Conservation (phyloP, 2,329 filamentous ascomycete species). For the Talaromyces amestolkiae region DNA sequence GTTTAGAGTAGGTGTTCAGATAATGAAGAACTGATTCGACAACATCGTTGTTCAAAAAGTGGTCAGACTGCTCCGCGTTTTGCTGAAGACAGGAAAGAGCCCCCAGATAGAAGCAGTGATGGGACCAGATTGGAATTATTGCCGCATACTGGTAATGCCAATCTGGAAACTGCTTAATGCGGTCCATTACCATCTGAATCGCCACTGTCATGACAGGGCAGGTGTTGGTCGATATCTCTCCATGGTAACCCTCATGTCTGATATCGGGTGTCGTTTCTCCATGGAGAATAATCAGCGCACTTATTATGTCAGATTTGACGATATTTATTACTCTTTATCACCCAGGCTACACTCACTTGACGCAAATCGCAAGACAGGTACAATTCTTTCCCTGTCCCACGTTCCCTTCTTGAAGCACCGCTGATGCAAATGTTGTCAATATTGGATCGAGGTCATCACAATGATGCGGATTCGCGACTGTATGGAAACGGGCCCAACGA, state of each 20-base stretch:
- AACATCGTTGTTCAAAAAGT: not conserved
- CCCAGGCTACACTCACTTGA: not conserved
- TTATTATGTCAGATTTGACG: not conserved
- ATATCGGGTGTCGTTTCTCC: not conserved
- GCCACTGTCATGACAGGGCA: not conserved
- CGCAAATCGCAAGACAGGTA: conserved; percentile 4
- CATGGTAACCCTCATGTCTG: not conserved
- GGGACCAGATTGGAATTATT: conserved; percentile 12
- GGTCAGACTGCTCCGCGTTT: not conserved
- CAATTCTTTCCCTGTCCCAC: conserved; percentile 5
- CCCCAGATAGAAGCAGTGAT: conserved; percentile 11
- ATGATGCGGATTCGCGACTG: not conserved
- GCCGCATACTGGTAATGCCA: conserved; percentile 11
- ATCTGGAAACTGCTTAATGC: conserved; percentile 9
- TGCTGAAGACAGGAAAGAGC: conserved; percentile 11
- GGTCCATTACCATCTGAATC: conserved; percentile 12
- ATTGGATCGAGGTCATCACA: conserved; percentile 3
- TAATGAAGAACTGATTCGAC: conserved; percentile 8
- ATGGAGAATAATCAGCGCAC: conserved; percentile 10
- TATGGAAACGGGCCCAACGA: conserved; percentile 1
- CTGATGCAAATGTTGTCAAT: conserved; percentile 7
- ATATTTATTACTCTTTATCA: not conserved
- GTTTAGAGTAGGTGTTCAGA: conserved; percentile 1
- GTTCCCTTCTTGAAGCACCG: conserved; percentile 5
- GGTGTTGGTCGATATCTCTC: conserved; percentile 1